These are phyloP conservation scores for Beauveria asiatica DNA, from an alignment of 2,329 filamentous ascomycete species.

Conservation along the genomic window DNA sequence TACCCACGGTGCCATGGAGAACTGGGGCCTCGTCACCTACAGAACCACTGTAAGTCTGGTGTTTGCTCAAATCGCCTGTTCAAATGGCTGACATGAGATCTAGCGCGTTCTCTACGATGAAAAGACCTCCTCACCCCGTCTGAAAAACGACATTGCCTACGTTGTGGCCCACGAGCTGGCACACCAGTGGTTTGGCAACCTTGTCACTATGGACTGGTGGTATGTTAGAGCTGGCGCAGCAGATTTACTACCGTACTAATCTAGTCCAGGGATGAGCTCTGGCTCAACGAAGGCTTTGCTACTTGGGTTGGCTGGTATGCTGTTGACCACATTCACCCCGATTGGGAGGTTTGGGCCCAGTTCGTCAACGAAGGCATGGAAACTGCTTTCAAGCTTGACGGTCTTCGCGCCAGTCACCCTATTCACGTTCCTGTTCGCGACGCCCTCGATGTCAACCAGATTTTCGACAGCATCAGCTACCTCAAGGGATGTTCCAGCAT, in stretches of 20 bases:
- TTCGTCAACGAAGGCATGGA: slow-evolving; percentile 95
- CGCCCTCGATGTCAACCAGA: slow-evolving; percentile 92
- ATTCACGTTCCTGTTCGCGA: slow-evolving; percentile 94
- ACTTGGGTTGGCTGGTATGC: slow-evolving; percentile 98
- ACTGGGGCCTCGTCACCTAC: slow-evolving; percentile 95
- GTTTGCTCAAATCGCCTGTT: no score
- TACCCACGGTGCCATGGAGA: slow-evolving; percentile 82
- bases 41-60: slow-evolving; percentile 54
- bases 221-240: neutral
- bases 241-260: neutral
- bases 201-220: slow-evolving; percentile 97
- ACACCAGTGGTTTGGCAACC: slow-evolving; percentile 92
- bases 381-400: slow-evolving; percentile 81
- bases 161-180: slow-evolving; percentile 97
- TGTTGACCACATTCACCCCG: slow-evolving; percentile 83
- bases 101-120: slow-evolving; percentile 90
- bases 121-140: slow-evolving; percentile 78
- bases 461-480: slow-evolving; percentile 95
- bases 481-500: slow-evolving; percentile 94
- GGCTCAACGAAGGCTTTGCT: slow-evolving; percentile 94
- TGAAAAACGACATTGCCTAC: slow-evolving; percentile 90
- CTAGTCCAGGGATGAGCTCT: slow-evolving; percentile 56
- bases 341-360: slow-evolving; percentile 97
- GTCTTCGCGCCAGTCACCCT: slow-evolving; percentile 83
- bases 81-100: neutral